Evolutionary conservation across 495 filamentous ascomycete species (phyloP), one percentile per base, ranked within the genome.

Genomic region (Daldinia grandis): DNA sequence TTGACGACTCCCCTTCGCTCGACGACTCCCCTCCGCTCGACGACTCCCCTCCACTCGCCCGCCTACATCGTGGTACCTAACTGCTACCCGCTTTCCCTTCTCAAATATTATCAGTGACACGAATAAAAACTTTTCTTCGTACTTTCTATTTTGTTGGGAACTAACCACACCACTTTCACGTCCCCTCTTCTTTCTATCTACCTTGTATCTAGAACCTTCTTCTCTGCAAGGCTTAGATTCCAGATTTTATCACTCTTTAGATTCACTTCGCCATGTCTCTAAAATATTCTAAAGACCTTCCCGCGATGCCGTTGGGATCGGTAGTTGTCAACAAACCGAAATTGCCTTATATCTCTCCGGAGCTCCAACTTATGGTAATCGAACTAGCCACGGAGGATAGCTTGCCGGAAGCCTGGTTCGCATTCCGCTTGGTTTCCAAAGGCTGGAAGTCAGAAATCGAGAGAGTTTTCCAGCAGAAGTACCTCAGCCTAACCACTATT

Each of bases 401-500:
- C 12, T 5, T 62, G 30, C 58, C 58, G 8, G 21, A 50, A 9
- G 19, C 50, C 1, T 62, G 59, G 59, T 27, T 9, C 15, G 27
- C 1, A 0, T 53, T 62, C 4, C 59, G 59, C 4, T 19, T n/a
- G 4, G 31, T 62, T 5, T 53, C 21, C 47, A 38, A 38, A 25
- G 4, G 0, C 1, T 62, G 59, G 59, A 62, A 62, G 31, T 21
- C 12, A 4, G 59, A 62, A 10, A 38, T 12, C 2, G 59, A 62
- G 31, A 25, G 7, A 28, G 21, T 19, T n/a, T 40, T 62, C 19
- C 44, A 10, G 25, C 19, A 40, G 25, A 40, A 30, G 19, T 62
- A 53, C 25, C 30, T 62, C 2, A 3, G 17, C 8, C 6, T 4
- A 28, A 37, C 21, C 12, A 53, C 17, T 17, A 33, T 61, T 44